A percentile compares a stretch with the other conserved stretches of the same genome.
phyloP scores from a whole-genome alignment of 208 protist genomes.

The Entamoeba invadens region DNA sequence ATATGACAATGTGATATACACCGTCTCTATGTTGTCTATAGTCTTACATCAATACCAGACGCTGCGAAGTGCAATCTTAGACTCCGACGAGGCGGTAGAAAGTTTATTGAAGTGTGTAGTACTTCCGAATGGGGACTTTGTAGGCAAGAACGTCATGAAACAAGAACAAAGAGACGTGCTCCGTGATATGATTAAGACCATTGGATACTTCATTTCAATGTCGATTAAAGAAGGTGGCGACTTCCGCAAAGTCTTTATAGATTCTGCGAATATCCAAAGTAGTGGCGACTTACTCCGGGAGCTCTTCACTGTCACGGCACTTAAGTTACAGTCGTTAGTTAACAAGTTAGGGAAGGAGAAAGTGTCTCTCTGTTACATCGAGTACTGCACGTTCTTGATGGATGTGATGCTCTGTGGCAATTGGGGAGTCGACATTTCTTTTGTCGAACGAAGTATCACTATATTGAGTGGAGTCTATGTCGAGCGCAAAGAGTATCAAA shows the following conservation, averaged over 20 bases:
- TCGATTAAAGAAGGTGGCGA: not conserved
- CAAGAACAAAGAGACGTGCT: not conserved
- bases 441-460: no score
- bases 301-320: not conserved
- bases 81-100: not conserved
- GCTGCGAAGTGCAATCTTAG: no score
- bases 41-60: not conserved
- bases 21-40: not conserved
- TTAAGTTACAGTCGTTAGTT: no score
- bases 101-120: not conserved
- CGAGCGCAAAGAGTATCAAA: no score
- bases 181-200: not conserved
- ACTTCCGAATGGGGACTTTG: not conserved
- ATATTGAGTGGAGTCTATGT: not conserved
- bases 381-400: not conserved
- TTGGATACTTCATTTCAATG: not conserved
- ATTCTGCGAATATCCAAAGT: no score
- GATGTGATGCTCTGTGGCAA: not conserved
- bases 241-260: not conserved
- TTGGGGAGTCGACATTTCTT: not conserved
- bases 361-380: no score
- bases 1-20: not conserved
- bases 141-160: not conserved
- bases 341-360: no score
- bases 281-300: not conserved